Evolutionary conservation across 768 basidiomycete genomes (phyloP), one percentile per base, ranked within the genome.

Genomic region (Boletus speciosus): DNA sequence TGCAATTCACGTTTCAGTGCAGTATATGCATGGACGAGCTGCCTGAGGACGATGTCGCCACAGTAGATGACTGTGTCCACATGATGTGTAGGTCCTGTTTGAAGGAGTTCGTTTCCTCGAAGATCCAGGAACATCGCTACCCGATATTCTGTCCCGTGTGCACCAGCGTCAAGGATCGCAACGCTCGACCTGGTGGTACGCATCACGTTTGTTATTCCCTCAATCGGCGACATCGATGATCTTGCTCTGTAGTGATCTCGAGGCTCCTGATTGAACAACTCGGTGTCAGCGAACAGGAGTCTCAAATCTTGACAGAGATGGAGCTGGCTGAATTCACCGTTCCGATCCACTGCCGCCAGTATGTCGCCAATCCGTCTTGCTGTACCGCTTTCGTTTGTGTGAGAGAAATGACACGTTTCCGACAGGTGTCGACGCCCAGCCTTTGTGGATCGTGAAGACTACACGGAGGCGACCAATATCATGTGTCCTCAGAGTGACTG

Each of bases 91-190:
- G 80, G 45, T 62, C 69, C 3, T 88, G 86, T 61, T 55, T 85
- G 45, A 69, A 64, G 50, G 56, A 56, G 4, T 77, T 81, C 48
- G 68, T 79, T 12, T 59, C 59, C 31, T 69, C 76, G 3, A 79
- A 78, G 65, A 71, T 87, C 19, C 70, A 73, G 12, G 81, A 83
- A 38, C 76, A 75, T 52, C 76, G 75, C 12, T 85, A 78, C 45
- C 86, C 86, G 5, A 79, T 88, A 31, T 61, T 78, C 16, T 88
- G 86, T 66, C 86, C 86, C 0, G 62, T 77, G 31, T 88, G 86
- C 52, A 66, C 72, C 7, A 44, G 49, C 14, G 66, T 71, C 16
- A 62, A 68, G 29, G 61, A 59, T 12, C 53, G 64, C 12, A 54
- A 54, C 5, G 15, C 38, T 16, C 61, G 63, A 16, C 70, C 70